These are phyloP conservation scores for Naganishia vishniacii DNA, from an alignment of 768 basidiomycete genomes.

Conservation along the genomic window DNA sequence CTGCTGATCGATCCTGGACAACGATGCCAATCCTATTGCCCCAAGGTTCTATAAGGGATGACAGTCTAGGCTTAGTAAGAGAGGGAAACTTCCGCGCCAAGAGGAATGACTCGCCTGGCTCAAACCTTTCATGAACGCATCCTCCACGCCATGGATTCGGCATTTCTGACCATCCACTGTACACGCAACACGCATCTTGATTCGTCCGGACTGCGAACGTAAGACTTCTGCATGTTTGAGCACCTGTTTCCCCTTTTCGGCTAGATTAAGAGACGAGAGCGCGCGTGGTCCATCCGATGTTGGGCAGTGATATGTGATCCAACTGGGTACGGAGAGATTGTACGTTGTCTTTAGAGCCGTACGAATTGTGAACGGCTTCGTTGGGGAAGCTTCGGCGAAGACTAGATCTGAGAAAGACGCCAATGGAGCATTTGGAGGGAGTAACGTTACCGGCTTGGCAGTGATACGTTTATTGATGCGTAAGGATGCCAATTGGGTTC, in stretches of 20 bases:
- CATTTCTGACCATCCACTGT: background rate
- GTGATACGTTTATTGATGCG: slow-evolving; percentile 16
- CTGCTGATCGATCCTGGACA: background rate
- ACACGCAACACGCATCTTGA: background rate
- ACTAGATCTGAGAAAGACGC: no score
- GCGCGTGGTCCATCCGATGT: background rate
- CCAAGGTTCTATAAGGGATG: background rate
- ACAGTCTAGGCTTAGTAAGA: no score
- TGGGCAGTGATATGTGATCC: background rate
- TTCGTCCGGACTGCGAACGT: background rate
- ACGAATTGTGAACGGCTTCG: background rate
- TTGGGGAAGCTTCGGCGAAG: no score
- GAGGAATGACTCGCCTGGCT: background rate
- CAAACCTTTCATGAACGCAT: background rate
- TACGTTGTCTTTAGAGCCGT: slow-evolving; percentile 7
- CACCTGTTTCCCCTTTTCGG: background rate
- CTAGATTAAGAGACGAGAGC: background rate
- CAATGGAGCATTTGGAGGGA: background rate
- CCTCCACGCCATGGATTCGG: background rate
- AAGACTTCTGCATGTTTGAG: slow-evolving; percentile 10
- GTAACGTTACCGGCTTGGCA: background rate
- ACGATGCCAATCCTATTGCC: background rate
- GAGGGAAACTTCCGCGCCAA: no score
- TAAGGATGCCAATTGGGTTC: background rate
- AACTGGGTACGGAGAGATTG: background rate